Evolutionary conservation across 331 rosid species (phyloP).

Genomic region (Quercus tomentella): DNA sequence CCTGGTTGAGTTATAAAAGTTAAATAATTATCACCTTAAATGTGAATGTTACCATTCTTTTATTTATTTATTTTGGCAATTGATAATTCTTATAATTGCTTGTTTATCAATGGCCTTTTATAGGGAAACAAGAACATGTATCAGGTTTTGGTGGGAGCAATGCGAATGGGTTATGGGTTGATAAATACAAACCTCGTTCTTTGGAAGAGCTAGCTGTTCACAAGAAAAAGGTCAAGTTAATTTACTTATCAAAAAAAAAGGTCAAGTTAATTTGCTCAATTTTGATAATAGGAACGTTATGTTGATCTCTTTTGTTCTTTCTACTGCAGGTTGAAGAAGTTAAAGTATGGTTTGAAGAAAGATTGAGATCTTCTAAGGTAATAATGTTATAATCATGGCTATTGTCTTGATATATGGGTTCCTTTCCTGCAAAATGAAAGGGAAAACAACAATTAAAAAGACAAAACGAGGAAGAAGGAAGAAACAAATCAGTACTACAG

Average conservation of each 20-base stretch:
- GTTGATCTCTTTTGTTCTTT: constrained; percentile 7
- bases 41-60: not conserved
- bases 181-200: constrained; percentile 69
- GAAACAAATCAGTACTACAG: not conserved
- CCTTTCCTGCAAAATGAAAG: not conserved
- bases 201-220: constrained; percentile 88
- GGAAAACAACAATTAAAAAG: not conserved
- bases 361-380: constrained; percentile 74
- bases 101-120: not conserved
- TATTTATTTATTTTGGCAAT: not conserved
- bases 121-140: constrained; percentile 19
- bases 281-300: constrained; percentile 9
- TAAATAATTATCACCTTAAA: not conserved
- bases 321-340: constrained; percentile 76
- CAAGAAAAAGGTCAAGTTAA: constrained; percentile 67
- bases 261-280: constrained; percentile 30
- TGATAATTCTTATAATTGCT: not conserved
- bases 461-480: too few species aligned
- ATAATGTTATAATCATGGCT: not conserved
- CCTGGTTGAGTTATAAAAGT: not conserved
- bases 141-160: constrained; percentile 44
- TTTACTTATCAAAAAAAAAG: constrained; percentile 53
- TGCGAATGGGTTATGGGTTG: constrained; percentile 66
- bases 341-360: constrained; percentile 72
- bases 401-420: not conserved